Evolutionary conservation across 2,329 filamentous ascomycete species (phyloP).

Genomic region (Penicillium sp.): DNA sequence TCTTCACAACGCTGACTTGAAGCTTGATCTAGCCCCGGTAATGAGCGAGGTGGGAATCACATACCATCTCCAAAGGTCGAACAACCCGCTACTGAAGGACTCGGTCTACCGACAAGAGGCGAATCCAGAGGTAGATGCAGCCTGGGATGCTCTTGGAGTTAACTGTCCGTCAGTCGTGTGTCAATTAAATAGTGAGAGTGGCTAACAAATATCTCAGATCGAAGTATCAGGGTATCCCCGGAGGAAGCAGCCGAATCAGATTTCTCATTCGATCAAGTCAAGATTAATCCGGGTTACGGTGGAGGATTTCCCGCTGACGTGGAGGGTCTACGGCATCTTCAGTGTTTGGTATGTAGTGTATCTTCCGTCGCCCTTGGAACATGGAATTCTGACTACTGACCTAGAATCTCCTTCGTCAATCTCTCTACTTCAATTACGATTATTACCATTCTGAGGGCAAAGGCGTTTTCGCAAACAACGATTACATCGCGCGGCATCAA

Average conservation of each 20-base stretch:
- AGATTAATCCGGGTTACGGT: constrained; percentile 55
- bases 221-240: constrained; percentile 49
- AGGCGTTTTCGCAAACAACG: constrained; percentile 57
- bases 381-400: not conserved
- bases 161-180: constrained; percentile 43
- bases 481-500: constrained; percentile 55
- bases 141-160: constrained; percentile 54
- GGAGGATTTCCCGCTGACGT: constrained; percentile 50
- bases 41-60: constrained; percentile 42
- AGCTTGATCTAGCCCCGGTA: constrained; percentile 29
- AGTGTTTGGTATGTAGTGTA: constrained; percentile 52
- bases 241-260: constrained; percentile 53
- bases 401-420: constrained; percentile 59
- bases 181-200: no score
- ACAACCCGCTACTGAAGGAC: constrained; percentile 57
- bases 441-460: constrained; percentile 53
- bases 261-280: constrained; percentile 55
- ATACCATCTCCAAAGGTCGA: constrained; percentile 49
- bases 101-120: constrained; percentile 53
- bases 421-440: constrained; percentile 58
- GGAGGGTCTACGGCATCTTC: constrained; percentile 34
- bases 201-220: constrained; percentile 33
- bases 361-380: no score
- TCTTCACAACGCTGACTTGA: not conserved
- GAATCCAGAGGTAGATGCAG: constrained; percentile 55